phyloP scores from a whole-genome alignment of 2,329 filamentous ascomycete species.

The Paecilomyces sp. region DNA sequence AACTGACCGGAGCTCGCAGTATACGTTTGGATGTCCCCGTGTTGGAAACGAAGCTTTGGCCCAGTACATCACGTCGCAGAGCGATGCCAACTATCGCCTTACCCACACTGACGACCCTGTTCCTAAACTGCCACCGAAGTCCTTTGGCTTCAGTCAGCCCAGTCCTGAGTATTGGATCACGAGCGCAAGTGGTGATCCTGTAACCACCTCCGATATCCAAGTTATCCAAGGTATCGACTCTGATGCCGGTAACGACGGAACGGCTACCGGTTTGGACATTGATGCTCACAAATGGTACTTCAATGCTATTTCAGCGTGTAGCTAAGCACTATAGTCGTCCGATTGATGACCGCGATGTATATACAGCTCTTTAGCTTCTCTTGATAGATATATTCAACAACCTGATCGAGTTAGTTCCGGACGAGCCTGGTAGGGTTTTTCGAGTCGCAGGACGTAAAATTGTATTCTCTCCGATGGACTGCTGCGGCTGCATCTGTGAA shows the following conservation, averaged over 20 bases:
- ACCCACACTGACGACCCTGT: conserved; percentile 34
- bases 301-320: conserved; percentile 1
- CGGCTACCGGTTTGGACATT: conserved; percentile 12
- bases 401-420: background rate
- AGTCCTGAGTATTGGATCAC: conserved; percentile 38
- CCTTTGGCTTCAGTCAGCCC: conserved; percentile 26
- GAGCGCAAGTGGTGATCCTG: conserved; percentile 16
- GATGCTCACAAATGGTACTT: conserved; percentile 29
- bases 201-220: conserved; percentile 24
- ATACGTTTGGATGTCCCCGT: conserved; percentile 37
- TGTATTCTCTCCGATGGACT: no score
- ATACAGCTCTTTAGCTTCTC: background rate
- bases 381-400: background rate
- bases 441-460: no score
- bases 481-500: no score
- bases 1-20: conserved; percentile 17
- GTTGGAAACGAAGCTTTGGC: conserved; percentile 33
- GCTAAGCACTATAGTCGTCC: background rate
- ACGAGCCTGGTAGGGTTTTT: no score
- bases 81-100: conserved; percentile 25
- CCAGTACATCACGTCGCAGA: conserved; percentile 29
- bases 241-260: conserved; percentile 26
- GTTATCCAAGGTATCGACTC: conserved; percentile 25
- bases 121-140: conserved; percentile 28
- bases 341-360: background rate